Conservation (phyloP, 495 filamentous ascomycete species). For the Penicillium pulvis region DNA sequence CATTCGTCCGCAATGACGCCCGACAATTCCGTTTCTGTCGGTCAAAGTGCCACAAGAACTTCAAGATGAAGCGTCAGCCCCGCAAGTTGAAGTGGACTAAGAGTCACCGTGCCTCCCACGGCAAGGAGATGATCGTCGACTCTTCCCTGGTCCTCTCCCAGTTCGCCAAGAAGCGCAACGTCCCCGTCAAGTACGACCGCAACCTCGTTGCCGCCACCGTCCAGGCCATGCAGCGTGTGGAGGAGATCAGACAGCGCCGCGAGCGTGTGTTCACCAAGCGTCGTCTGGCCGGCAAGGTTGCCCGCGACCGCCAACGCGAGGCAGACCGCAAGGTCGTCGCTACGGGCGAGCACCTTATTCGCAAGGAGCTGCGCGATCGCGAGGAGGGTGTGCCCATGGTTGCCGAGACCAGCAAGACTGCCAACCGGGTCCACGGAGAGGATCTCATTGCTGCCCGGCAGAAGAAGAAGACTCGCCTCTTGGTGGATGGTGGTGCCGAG, state of each 20-base stretch:
- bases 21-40: slow-evolving; percentile 68
- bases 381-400: slow-evolving; percentile 47
- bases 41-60: slow-evolving; percentile 94
- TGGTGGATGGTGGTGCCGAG: slow-evolving; percentile 68
- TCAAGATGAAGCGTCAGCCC: slow-evolving; percentile 97
- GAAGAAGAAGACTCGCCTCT: slow-evolving; percentile 61
- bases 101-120: slow-evolving; percentile 66
- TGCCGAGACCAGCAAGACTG: slow-evolving; percentile 37
- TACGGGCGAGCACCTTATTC: slow-evolving; percentile 80
- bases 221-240: slow-evolving; percentile 86
- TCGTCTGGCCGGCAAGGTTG: slow-evolving; percentile 86
- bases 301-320: slow-evolving; percentile 66
- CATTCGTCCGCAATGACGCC: slow-evolving; percentile 82
- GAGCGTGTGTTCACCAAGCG: slow-evolving; percentile 92
- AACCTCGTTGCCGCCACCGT: slow-evolving; percentile 84
- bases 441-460: slow-evolving; percentile 52
- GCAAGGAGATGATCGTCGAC: slow-evolving; percentile 95
- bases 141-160: slow-evolving; percentile 85
- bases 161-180: slow-evolving; percentile 90
- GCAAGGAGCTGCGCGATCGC: slow-evolving; percentile 50
- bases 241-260: slow-evolving; percentile 79
- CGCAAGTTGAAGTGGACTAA: slow-evolving; percentile 88
- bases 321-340: slow-evolving; percentile 84
- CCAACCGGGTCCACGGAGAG: slow-evolving; percentile 48
- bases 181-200: slow-evolving; percentile 93